phyloP scores from a whole-genome alignment of 1,284 basidiomycete genomes.

The Schizophyllum commune region DNA sequence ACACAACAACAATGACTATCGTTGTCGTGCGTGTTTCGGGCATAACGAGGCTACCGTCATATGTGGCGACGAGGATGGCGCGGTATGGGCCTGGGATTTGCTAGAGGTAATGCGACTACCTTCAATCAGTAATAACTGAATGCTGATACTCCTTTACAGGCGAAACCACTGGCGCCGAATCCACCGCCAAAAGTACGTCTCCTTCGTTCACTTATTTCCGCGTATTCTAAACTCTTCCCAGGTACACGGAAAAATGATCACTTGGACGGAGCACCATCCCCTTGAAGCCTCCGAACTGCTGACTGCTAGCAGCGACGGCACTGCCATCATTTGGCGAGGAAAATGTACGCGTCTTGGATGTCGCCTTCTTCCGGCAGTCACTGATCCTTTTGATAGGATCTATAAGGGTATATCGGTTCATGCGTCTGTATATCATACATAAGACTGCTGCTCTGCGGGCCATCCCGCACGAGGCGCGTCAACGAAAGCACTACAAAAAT shows the following conservation, averaged over 20 bases:
- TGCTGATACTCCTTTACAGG: too few species aligned
- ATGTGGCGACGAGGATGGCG: conserved; percentile 86
- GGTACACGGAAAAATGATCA: conserved; percentile 53
- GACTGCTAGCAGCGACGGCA: conserved; percentile 83
- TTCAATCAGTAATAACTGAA: too few species aligned
- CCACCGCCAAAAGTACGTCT: conserved; percentile 71
- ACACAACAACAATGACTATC: conserved; percentile 68
- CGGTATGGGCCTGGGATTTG: conserved; percentile 88
- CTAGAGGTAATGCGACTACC: conserved; percentile 44
- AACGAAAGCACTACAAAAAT: background rate
- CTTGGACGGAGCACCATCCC: conserved; percentile 88
- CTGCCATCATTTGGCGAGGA: conserved; percentile 67
- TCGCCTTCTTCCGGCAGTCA: too few species aligned
- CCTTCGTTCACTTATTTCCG: too few species aligned
- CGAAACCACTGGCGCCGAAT: conserved; percentile 54
- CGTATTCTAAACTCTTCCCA: too few species aligned
- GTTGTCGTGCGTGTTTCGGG: conserved; percentile 79
- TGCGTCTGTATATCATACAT: too few species aligned
- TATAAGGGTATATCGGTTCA: too few species aligned
- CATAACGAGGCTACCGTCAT: conserved; percentile 77
- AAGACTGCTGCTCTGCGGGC: too few species aligned
- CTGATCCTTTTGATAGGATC: too few species aligned
- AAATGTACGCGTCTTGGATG: background rate
- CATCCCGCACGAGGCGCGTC: background rate
- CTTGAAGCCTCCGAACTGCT: conserved; percentile 76